These are phyloP conservation scores for Polyporus tsugae DNA, from an alignment of 1,284 basidiomycete species.

Conservation along the genomic window DNA sequence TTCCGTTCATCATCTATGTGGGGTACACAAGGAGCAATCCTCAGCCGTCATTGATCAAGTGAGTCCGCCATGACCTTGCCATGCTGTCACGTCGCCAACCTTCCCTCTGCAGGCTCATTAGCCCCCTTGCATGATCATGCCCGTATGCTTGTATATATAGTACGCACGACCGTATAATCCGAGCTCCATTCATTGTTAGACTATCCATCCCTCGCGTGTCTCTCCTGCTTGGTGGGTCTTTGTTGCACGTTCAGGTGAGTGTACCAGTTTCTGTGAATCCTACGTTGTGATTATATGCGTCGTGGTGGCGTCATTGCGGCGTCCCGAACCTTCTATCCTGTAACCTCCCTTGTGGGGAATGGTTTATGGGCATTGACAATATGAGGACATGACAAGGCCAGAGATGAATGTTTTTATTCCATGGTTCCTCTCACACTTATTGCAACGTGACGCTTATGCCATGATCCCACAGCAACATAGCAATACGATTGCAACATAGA, in stretches of 20 bases:
- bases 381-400: conserved; percentile 79
- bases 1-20: conserved; percentile 93
- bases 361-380: conserved; percentile 55
- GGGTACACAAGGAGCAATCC: conserved; percentile 91
- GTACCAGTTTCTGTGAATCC: conserved; percentile 39
- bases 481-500: conserved; percentile 19
- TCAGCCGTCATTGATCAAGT: conserved; percentile 95
- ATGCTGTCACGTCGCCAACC: conserved; percentile 20
- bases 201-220: background rate
- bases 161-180: conserved; percentile 32
- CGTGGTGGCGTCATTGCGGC: conserved; percentile 62
- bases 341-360: conserved; percentile 52
- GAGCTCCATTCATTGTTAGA: conserved; percentile 30
- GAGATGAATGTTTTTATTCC: conserved; percentile 64
- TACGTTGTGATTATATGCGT: conserved; percentile 66
- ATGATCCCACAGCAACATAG: conserved; percentile 12
- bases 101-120: conserved; percentile 75
- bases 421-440: background rate
- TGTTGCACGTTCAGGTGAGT: conserved; percentile 12
- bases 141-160: conserved; percentile 36
- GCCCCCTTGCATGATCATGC: conserved; percentile 78
- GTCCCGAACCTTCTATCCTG: conserved; percentile 41
- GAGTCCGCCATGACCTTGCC: conserved; percentile 43
- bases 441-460: conserved; percentile 1
- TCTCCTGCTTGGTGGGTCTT: background rate